Percentiles rank a stretch among this genome's conserved stretches.
These are phyloP conservation scores for Blastocystis sp. DNA, from an alignment of 352 stramenopile species.

Conservation along the genomic window DNA sequence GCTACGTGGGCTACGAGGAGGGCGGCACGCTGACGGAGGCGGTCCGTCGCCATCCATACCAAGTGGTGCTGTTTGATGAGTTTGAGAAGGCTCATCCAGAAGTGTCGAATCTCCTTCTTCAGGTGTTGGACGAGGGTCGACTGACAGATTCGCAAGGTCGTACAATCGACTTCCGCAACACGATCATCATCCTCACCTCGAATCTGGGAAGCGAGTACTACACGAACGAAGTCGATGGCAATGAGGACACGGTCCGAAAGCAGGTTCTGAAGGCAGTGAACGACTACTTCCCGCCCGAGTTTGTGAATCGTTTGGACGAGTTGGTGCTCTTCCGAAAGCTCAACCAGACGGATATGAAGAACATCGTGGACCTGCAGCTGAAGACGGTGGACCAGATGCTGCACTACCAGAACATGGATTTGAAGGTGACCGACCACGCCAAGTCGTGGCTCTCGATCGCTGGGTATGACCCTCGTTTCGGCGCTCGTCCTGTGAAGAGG, in stretches of 20 bases:
- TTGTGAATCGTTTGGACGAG: slow-evolving; percentile 96
- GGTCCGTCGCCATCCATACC: slow-evolving; percentile 83
- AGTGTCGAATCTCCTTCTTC: slow-evolving; percentile 90
- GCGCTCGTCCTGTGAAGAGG: slow-evolving; percentile 87
- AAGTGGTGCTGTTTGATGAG: slow-evolving; percentile 90
- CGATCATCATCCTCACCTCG: slow-evolving; percentile 91
- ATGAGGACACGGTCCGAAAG: slow-evolving; percentile 70
- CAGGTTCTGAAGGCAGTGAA: slow-evolving; percentile 81
- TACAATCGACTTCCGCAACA: slow-evolving; percentile 91
- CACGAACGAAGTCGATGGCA: slow-evolving; percentile 67
- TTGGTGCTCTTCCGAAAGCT: slow-evolving; percentile 93
- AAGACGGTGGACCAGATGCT: slow-evolving; percentile 77
- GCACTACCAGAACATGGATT: slow-evolving; percentile 78
- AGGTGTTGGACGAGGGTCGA: slow-evolving; percentile 81
- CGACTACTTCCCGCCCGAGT: slow-evolving; percentile 89
- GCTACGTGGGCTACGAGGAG: slow-evolving; percentile 85
- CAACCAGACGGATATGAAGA: slow-evolving; percentile 77
- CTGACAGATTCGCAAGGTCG: slow-evolving; percentile 88
- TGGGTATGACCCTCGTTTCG: slow-evolving; percentile 89
- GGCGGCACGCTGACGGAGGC: slow-evolving; percentile 89
- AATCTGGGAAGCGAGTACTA: slow-evolving; percentile 88
- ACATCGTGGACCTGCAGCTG: slow-evolving; percentile 89
- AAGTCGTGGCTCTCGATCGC: slow-evolving; percentile 82
- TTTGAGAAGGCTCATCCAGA: slow-evolving; percentile 94
- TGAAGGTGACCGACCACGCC: slow-evolving; percentile 79